Base-by-base conservation (phyloP, 2,329 filamentous ascomycete species). In the Eutypa lata region DNA sequence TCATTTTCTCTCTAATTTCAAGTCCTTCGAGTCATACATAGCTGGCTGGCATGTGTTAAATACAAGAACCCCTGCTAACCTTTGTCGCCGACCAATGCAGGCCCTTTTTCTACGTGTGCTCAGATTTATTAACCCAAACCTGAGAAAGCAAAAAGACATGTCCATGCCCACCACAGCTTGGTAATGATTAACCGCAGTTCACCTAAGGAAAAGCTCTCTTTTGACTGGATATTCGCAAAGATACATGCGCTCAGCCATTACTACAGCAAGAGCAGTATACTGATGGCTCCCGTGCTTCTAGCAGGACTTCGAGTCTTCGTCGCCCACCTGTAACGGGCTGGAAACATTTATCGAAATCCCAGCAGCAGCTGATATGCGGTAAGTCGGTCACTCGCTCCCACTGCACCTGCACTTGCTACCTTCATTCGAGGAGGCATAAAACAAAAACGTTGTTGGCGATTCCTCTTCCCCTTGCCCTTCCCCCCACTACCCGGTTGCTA, bases 281-380 rank as follows among this genome's bases (percentile, higher is more conserved):
- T 72, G 56, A 71, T 65, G 53, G 57, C 58, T 66, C 55, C 56
- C 59, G 63, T 69, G 61, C 57, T 57, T 68, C 59, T 61, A 74
- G 68, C 73, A 82, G 77, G 79, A 81, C 65, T 82, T 80, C 71
- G 76, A 80, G 69, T 73, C 77, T 68, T 77, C 79, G 68, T 73
- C 78, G 68, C 70, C 73, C 57, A 68, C 72, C 53, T 74, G 73
- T 65, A 64, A 70, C 62, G 77, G 76, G 67, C 71, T 82, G 66
- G 78, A 80, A 53, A 50, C 51, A 61, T 82, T 80, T 65, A 73
- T 81, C 65, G 77, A 79, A 50, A 73, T 81, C 62, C 74, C 73
- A 51, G 68, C 74, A 49, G 72, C 75, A 61, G 65, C 72, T 75
- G 79, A 82, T 65, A 79, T 82, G 72, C 79, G 80, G 80, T 82